Evolutionary conservation across 345 rosid species (phyloP).

Genomic region (Gossypium turneri): DNA sequence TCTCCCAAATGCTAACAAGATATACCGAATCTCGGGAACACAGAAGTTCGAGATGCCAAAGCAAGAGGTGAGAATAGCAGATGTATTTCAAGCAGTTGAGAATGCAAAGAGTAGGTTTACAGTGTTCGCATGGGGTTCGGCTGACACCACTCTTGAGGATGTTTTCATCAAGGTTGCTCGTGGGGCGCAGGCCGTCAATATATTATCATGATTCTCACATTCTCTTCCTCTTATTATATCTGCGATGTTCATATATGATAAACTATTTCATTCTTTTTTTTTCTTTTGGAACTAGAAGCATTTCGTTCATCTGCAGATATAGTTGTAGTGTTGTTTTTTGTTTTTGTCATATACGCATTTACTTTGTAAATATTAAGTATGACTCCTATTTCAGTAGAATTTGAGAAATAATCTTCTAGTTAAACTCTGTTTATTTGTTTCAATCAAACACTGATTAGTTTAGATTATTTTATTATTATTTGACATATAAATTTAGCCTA

Average conservation of each 20-base stretch:
- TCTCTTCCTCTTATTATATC: background rate
- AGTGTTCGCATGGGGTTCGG: constrained; percentile 90
- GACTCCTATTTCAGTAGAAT: too few species aligned
- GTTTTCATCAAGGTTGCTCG: constrained; percentile 94
- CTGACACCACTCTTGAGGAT: constrained; percentile 93
- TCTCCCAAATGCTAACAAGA: constrained; percentile 66
- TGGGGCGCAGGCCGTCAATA: constrained; percentile 43
- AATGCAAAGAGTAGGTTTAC: constrained; percentile 66
- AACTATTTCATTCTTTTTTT: background rate
- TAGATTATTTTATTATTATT: too few species aligned
- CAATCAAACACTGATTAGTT: too few species aligned
- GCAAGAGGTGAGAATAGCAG: constrained; percentile 60
- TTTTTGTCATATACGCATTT: background rate
- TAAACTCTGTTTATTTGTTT: too few species aligned
- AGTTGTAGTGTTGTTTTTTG: background rate
- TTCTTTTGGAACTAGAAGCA: background rate
- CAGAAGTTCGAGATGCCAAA: constrained; percentile 97
- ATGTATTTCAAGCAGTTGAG: constrained; percentile 78
- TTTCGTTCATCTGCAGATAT: background rate
- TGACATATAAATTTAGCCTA: too few species aligned
- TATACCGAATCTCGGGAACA: constrained; percentile 82
- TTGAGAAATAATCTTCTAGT: too few species aligned
- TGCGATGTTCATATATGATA: background rate
- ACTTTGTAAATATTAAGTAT: too few species aligned
- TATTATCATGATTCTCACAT: constrained; percentile 37